Conservation (phyloP, 1,284 basidiomycete genomes). For the Ustilago sp. region DNA sequence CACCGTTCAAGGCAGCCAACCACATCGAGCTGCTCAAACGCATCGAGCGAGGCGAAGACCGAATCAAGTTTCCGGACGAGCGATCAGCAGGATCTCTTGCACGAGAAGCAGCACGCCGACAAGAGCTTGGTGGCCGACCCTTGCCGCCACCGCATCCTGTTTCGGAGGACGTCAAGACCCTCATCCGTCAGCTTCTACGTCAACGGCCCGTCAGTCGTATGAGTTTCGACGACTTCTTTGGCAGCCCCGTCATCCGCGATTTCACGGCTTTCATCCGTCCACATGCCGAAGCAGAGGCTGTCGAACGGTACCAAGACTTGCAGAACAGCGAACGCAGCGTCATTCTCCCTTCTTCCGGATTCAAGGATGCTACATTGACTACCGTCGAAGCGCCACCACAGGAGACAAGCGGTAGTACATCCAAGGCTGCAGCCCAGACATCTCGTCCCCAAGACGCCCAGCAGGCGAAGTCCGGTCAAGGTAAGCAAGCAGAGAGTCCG, state of each 20-base stretch:
- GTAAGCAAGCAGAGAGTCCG: conserved; percentile 3
- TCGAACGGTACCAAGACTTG: conserved; percentile 43
- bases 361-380: conserved; percentile 25
- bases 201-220: conserved; percentile 86
- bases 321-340: conserved; percentile 43
- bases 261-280: conserved; percentile 48
- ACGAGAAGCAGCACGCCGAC: conserved; percentile 56
- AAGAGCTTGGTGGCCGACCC: conserved; percentile 58
- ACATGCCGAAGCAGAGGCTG: conserved; percentile 37
- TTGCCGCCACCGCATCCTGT: conserved; percentile 72
- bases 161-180: conserved; percentile 84
- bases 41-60: conserved; percentile 83
- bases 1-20: conserved; percentile 94
- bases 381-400: conserved; percentile 11
- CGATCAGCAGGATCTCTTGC: conserved; percentile 59
- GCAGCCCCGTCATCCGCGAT: conserved; percentile 67
- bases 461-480: conserved; percentile 7
- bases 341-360: conserved; percentile 33
- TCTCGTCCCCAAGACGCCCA: background rate
- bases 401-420: background rate
- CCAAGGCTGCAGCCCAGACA: background rate
- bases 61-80: conserved; percentile 83
- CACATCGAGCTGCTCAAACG: conserved; percentile 94
- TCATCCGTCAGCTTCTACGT: conserved; percentile 85
- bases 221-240: conserved; percentile 92